These are phyloP conservation scores for Phycomyces nitens DNA, from an alignment of 192 early-diverging fungal genomes.

Conservation along the genomic window DNA sequence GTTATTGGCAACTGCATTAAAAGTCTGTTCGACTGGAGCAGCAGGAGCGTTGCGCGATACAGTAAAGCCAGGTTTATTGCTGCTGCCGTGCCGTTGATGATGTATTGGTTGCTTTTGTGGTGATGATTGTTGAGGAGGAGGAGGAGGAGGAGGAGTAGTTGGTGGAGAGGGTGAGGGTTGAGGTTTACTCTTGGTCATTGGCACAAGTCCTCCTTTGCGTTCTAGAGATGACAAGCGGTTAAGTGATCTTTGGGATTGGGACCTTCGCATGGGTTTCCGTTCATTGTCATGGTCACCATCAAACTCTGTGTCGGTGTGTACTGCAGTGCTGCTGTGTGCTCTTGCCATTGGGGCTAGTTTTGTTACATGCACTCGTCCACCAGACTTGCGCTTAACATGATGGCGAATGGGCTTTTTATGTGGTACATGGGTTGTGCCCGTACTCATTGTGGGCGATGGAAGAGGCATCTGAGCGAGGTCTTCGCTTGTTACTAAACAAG, in stretches of 20 bases:
- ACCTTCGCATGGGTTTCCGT: constrained; percentile 7
- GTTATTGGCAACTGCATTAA: constrained; percentile 11
- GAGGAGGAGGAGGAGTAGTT: background rate
- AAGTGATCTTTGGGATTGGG: constrained; percentile 10
- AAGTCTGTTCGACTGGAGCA: constrained; percentile 11
- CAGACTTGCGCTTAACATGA: constrained; percentile 32
- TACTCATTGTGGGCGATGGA: constrained; percentile 17
- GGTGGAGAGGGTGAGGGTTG: background rate
- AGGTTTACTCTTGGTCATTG: constrained; percentile 8
- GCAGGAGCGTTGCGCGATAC: background rate
- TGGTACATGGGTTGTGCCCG: background rate
- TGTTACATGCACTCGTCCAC: constrained; percentile 32
- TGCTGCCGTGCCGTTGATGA: background rate
- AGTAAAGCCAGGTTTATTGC: background rate
- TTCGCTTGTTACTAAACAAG: background rate
- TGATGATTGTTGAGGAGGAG: background rate
- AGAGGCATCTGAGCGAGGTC: background rate
- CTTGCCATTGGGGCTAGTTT: constrained; percentile 31
- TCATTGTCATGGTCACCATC: background rate
- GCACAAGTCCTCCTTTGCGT: constrained; percentile 6
- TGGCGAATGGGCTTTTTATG: constrained; percentile 25
- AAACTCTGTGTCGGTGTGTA: background rate
- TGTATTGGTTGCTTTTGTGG: background rate
- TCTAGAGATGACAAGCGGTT: constrained; percentile 13
- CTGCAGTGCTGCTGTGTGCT: constrained; percentile 11